Conservation (phyloP, 768 basidiomycete species). For the Psilocybe sp. region DNA sequence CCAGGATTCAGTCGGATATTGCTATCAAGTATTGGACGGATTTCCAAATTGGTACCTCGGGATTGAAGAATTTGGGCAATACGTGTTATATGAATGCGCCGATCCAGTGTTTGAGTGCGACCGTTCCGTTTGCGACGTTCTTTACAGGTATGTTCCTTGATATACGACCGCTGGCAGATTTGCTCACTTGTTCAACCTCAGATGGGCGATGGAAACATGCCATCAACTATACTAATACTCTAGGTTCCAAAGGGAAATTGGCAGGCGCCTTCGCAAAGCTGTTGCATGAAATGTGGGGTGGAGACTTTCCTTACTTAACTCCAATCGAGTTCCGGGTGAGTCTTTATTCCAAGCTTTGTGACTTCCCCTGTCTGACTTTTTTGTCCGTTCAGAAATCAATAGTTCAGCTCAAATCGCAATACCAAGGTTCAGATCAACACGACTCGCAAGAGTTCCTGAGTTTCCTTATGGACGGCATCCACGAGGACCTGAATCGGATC, state of each 20-base stretch:
- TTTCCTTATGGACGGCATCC: slow-evolving; percentile 89
- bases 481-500: slow-evolving; percentile 85
- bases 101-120: slow-evolving; percentile 93
- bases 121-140: slow-evolving; percentile 89
- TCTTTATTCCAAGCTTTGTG: background rate
- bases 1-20: slow-evolving; percentile 72
- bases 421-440: slow-evolving; percentile 87
- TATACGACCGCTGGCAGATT: slow-evolving; percentile 6
- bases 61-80: slow-evolving; percentile 92
- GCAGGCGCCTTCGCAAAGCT: slow-evolving; percentile 81
- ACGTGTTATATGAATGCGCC: slow-evolving; percentile 99
- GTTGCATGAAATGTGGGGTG: slow-evolving; percentile 84
- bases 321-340: slow-evolving; percentile 84
- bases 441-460: slow-evolving; percentile 97
- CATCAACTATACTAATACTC: slow-evolving; percentile 80
- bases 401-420: slow-evolving; percentile 62
- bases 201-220: slow-evolving; percentile 81
- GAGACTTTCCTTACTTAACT: slow-evolving; percentile 77
- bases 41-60: slow-evolving; percentile 72
- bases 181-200: slow-evolving; percentile 21
- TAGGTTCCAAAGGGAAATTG: slow-evolving; percentile 85
- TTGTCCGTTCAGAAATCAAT: slow-evolving; percentile 31
- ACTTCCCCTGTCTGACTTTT: background rate
- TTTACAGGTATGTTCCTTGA: slow-evolving; percentile 63
- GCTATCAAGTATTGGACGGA: slow-evolving; percentile 85